Evolutionary conservation across 73 alveolate species (phyloP).

Genomic region (Symbiodinium pilosum): DNA sequence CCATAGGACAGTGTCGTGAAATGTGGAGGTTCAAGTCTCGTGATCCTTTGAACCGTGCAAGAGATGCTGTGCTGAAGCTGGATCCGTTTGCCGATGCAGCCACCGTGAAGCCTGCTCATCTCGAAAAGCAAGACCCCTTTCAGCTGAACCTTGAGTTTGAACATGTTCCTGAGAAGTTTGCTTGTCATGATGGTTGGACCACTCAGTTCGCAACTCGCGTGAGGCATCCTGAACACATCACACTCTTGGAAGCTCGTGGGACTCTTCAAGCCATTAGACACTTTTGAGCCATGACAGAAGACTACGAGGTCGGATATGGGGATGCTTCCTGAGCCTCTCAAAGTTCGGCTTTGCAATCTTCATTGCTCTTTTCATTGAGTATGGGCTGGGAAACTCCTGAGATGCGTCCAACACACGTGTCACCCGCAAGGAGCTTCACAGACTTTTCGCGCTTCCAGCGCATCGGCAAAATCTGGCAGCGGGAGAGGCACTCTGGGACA

Average conservation of each 20-base stretch:
- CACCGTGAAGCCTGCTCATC: neutral
- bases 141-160: constrained; percentile 1
- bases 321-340: no score
- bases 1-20: neutral
- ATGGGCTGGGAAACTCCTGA: no score
- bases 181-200: neutral
- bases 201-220: neutral
- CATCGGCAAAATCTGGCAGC: no score
- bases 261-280: constrained; percentile 19
- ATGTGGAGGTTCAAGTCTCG: constrained; percentile 14
- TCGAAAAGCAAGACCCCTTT: neutral
- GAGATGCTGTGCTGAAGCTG: neutral
- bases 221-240: neutral
- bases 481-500: no score
- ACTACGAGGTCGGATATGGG: no score
- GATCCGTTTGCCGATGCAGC: constrained; percentile 16
- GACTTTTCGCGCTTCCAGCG: no score
- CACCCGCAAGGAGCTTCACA: no score
- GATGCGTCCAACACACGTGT: no score
- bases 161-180: neutral
- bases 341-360: no score
- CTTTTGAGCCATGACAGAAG: no score
- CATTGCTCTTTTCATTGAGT: no score
- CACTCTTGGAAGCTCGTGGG: constrained; percentile 29
- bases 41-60: neutral